A percentile compares a stretch with the other conserved stretches of the same genome.
Evolutionary conservation across 768 basidiomycete species (phyloP).

Genomic region (Suillus subluteus): DNA sequence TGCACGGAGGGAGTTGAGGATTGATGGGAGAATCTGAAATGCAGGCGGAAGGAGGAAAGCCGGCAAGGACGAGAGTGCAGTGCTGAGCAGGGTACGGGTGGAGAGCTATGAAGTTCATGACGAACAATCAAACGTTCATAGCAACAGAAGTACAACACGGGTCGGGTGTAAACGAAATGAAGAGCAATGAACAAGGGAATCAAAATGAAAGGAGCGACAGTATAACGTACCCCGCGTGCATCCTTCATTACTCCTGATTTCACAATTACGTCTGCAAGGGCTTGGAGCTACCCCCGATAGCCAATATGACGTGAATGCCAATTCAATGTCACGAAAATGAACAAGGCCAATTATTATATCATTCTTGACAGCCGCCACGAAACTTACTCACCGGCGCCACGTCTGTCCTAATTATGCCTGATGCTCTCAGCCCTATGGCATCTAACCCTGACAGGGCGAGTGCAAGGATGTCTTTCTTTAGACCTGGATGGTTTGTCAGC

Average conservation of each 20-base stretch:
- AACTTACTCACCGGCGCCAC: conserved; percentile 48
- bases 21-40: conserved; percentile 30
- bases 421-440: conserved; percentile 51
- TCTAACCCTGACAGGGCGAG: conserved; percentile 38
- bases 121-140: background rate
- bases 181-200: background rate
- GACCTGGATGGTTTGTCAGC: conserved; percentile 12
- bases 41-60: conserved; percentile 40
- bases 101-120: conserved; percentile 45
- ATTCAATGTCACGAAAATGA: conserved; percentile 42
- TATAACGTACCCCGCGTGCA: background rate
- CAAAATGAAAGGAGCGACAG: background rate
- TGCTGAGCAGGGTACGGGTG: conserved; percentile 55
- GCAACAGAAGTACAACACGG: conserved; percentile 17
- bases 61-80: conserved; percentile 52
- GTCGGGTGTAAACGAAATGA: conserved; percentile 13
- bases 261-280: conserved; percentile 33
- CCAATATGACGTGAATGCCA: background rate
- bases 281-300: conserved; percentile 32
- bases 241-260: conserved; percentile 6
- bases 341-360: background rate
- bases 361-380: background rate
- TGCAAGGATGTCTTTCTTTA: conserved; percentile 53
- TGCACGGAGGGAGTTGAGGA: conserved; percentile 36
- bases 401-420: conserved; percentile 63